Percentiles rank a stretch among this genome's conserved stretches.
These are phyloP conservation scores for Phlyctochytrium planicorne DNA, from an alignment of 192 early-diverging fungal genomes.

Conservation along the genomic window DNA sequence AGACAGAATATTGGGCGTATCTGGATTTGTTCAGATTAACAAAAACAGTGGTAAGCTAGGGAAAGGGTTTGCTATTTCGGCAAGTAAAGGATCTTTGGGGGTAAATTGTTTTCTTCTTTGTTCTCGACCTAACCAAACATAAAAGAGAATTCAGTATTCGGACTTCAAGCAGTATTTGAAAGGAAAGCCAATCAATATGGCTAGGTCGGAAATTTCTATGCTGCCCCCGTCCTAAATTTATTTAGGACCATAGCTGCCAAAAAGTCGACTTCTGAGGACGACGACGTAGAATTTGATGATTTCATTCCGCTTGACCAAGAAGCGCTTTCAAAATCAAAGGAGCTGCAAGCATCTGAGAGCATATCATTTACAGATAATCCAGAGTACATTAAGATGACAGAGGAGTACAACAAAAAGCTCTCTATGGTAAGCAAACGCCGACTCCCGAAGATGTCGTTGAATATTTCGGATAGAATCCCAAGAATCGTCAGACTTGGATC, in stretches of 20 bases:
- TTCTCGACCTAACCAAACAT: too few relatives aligned
- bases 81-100: too few relatives aligned
- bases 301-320: too few relatives aligned
- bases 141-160: background rate
- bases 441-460: constrained; percentile 1
- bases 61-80: background rate
- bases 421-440: constrained; percentile 8
- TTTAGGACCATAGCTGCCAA: too few relatives aligned
- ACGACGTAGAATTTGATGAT: too few relatives aligned
- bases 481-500: constrained; percentile 38
- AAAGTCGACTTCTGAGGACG: too few relatives aligned
- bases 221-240: too few relatives aligned
- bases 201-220: too few relatives aligned
- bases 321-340: too few relatives aligned
- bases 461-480: constrained; percentile 31
- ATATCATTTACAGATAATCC: constrained; percentile 15
- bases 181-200: too few relatives aligned
- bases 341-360: too few relatives aligned
- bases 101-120: too few relatives aligned
- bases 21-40: background rate
- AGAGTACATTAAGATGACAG: constrained; percentile 19
- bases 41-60: background rate
- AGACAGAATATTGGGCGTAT: background rate
- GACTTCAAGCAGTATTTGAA: background rate
- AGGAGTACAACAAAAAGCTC: constrained; percentile 26